A percentile compares a stretch with the other conserved stretches of the same genome.
Conservation (phyloP, 2,329 filamentous ascomycete species). For the Claviceps sp. region DNA sequence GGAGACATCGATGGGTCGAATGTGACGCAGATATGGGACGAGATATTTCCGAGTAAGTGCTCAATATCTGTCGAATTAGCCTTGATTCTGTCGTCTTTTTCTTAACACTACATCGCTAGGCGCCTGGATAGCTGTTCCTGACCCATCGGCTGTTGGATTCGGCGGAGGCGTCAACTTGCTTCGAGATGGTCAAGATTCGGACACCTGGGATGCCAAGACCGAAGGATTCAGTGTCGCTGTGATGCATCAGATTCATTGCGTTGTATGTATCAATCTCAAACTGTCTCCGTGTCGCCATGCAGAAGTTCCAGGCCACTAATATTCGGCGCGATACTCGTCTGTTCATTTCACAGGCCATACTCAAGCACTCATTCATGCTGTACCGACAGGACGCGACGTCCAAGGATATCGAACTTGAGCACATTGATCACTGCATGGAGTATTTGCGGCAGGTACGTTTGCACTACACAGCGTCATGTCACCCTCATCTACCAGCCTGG, state of each 20-base stretch:
- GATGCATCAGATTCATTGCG: neutral
- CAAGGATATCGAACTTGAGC: neutral
- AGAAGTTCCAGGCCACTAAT: neutral
- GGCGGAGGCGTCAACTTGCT: neutral
- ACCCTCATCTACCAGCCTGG: neutral
- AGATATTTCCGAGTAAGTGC: neutral
- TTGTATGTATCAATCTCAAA: neutral
- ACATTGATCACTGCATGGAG: neutral
- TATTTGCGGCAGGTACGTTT: neutral
- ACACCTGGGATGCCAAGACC: neutral
- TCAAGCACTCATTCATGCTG: neutral
- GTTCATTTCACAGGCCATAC: neutral
- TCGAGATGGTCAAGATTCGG: neutral
- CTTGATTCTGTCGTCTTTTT: neutral
- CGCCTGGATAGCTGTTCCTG: neutral
- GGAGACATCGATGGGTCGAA: neutral
- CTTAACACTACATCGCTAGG: neutral
- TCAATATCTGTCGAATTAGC: neutral
- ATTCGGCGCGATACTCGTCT: neutral
- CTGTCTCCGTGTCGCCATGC: neutral
- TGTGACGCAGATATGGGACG: neutral
- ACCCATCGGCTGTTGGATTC: neutral
- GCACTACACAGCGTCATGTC: too few relatives aligned
- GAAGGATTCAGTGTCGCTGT: neutral
- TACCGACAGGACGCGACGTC: neutral